Evolutionary conservation across 1,139 yeast species (phyloP), one percentile per base, ranked within the genome.

Genomic region (Magnusiomyces fungicola): DNA sequence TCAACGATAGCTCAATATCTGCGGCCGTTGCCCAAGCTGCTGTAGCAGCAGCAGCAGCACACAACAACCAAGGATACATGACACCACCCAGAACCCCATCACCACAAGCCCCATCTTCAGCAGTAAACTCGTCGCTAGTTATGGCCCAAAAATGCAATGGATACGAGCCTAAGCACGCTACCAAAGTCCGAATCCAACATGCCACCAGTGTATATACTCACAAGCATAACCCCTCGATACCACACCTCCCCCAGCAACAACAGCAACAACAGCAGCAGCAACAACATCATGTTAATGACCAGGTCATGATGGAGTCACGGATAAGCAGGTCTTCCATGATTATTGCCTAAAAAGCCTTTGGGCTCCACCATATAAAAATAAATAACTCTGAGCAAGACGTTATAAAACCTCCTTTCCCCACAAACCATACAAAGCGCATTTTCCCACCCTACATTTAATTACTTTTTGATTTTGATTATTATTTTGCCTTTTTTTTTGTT

Each of bases 11-110:
- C 6, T 40, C 53, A 16, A 32, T 51, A 30, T 48, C 54, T 18
- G 46, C 55, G 1, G 44, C 52, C 33, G 27, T 45, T 27, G 37
- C 43, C 22, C 29, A 18, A 10, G 29, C 40, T 6, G 40, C 34
- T 9, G 21, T 9, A 18, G 45, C 30, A 3, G 42, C 16, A n/a
- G n/a, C 42, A 24, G 14, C 10, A n/a, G 14, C 43, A 25, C 10
- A 24, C 27, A 24, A 7, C 22, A 14, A 34, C 23, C 56, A 53
- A 14, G 56, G 56, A 18, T 61, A 60, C 40, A 50, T 61, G 46
- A 61, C 66, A 16, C 65, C 65, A n/a, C 66, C 66, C n/a, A 58
- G 65, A 49, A 59, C 66, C 6, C 66, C 50, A 9, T 48, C 50
- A n/a, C 16, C 50, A 12, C 40, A 34, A 23, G 16, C 24, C 16